Base-by-base conservation (phyloP, 805 yeast species). In the Lachancea lanzarotensis region DNA sequence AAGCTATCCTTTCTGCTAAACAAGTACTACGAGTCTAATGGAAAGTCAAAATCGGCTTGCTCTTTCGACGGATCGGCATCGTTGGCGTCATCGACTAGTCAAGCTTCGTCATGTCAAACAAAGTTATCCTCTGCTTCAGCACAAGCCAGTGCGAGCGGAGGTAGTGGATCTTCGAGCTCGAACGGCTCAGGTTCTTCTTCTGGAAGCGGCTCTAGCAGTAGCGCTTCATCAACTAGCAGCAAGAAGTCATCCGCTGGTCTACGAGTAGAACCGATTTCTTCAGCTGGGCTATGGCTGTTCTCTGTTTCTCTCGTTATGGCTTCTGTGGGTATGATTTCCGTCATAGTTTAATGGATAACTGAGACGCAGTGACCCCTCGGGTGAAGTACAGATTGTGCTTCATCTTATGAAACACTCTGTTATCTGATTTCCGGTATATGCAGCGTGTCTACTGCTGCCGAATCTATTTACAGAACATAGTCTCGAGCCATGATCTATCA, bases 11-110 rank as follows among this genome's bases (percentile, higher is more conserved):
- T 69, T 57, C 71, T 75, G 26, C 60, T 82, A 63, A 75, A 81
- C 70, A 58, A 68, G 47, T 81, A 81, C 72, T 81, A 79, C 65
- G 59, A 65, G 40, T 16, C 40, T 5, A 67, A 76, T 45, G 46
- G 42, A 38, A 72, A 68, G 48, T 42, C 50, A 11, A 56, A 58
- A 43, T 60, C 70, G 40, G 84, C 84, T 35, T 81, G 86, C 70
- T 72, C 71, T 58, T 82, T 82, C 60, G 64, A 66, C 48, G 87
- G 87, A 40, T 75, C 83, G 40, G 84, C 83, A 32, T 57, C 79
- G 27, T 54, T 78, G 53, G 66, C 66, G 38, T 44, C 45, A 20
- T 72, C 71, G 26, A 45, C 74, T 34, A 69, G 76, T 32, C 30
- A 27, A 26, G 74, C 72, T 20, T 67, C 77, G 16, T 54, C 72